Conservation (phyloP, 139 green algal genomes). For the Chlorella sp. region DNA sequence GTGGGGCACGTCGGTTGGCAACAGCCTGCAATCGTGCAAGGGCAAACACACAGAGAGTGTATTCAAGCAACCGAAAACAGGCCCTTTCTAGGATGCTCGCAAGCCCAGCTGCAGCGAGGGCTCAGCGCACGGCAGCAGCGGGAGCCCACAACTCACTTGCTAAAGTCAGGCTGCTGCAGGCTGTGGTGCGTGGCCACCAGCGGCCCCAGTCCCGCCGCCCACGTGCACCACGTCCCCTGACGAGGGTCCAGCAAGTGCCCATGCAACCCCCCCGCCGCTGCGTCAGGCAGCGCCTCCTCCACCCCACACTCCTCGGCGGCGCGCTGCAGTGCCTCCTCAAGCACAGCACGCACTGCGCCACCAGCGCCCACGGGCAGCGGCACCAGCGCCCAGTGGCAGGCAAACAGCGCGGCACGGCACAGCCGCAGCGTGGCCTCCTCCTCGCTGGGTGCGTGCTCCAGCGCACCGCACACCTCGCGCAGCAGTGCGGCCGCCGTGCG, state of each 20-base stretch:
- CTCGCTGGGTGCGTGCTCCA: too few relatives aligned
- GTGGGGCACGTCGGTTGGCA: too few relatives aligned
- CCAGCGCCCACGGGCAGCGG: conserved; percentile 17
- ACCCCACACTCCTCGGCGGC: conserved; percentile 6
- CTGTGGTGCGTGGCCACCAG: too few relatives aligned
- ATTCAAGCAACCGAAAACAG: too few relatives aligned
- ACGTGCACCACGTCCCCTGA: conserved; percentile 15
- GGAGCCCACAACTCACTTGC: too few relatives aligned
- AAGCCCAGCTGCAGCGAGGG: too few relatives aligned
- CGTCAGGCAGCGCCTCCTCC: conserved; percentile 12
- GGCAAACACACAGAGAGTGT: too few relatives aligned
- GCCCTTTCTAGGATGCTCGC: not conserved
- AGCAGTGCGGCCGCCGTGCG: not conserved
- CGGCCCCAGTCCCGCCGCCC: too few relatives aligned
- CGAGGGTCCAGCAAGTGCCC: conserved; percentile 1
- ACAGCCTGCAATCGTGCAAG: too few relatives aligned
- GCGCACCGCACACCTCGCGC: too few relatives aligned
- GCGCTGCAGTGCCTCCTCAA: conserved; percentile 17
- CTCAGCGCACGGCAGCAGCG: too few relatives aligned
- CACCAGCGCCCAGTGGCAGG: conserved; percentile 22
- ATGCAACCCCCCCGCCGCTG: not conserved
- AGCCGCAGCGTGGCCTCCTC: conserved; percentile 18
- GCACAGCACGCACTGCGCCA: not conserved
- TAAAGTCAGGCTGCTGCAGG: too few relatives aligned
- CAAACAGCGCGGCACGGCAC: conserved; percentile 21